Percentiles rank a stretch among this genome's conserved stretches.
Conservation (phyloP, 331 rosid genomes). For the Quercus phellos region DNA sequence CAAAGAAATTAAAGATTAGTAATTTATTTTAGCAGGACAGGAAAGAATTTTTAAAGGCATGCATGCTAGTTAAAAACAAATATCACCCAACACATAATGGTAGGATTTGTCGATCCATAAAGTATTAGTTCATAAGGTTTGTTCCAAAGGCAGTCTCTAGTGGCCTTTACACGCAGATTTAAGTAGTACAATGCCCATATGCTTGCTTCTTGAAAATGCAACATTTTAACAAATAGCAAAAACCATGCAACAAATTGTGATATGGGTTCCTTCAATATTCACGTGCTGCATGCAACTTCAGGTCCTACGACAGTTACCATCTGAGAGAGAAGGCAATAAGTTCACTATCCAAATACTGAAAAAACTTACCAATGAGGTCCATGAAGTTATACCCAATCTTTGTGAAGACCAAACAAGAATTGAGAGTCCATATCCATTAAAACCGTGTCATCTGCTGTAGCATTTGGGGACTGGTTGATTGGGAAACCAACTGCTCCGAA, state of each 20-base stretch:
- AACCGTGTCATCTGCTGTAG: constrained; percentile 82
- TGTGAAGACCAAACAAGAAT: constrained; percentile 24
- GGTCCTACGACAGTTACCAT: not conserved
- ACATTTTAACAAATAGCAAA: not conserved
- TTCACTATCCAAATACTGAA: not conserved
- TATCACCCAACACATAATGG: not conserved
- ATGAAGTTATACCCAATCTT: constrained; percentile 25
- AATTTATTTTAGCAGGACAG: not conserved
- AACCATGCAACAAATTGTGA: not conserved
- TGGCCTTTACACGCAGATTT: not conserved
- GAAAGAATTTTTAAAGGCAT: not conserved
- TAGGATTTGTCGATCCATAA: not conserved
- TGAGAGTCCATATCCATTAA: constrained; percentile 20
- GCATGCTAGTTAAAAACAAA: not conserved
- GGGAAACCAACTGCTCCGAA: constrained; percentile 81
- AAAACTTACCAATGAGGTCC: constrained; percentile 41
- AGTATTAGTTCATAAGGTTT: not conserved
- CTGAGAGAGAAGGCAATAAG: not conserved
- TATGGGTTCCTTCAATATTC: not conserved
- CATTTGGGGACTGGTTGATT: constrained; percentile 66
- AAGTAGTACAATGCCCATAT: not conserved
- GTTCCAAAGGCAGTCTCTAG: not conserved
- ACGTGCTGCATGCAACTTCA: not conserved
- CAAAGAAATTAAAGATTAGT: not conserved
- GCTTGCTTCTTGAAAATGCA: not conserved